Base-by-base conservation (phyloP, 2,329 filamentous ascomycete species). In the Neurospora crassa region DNA sequence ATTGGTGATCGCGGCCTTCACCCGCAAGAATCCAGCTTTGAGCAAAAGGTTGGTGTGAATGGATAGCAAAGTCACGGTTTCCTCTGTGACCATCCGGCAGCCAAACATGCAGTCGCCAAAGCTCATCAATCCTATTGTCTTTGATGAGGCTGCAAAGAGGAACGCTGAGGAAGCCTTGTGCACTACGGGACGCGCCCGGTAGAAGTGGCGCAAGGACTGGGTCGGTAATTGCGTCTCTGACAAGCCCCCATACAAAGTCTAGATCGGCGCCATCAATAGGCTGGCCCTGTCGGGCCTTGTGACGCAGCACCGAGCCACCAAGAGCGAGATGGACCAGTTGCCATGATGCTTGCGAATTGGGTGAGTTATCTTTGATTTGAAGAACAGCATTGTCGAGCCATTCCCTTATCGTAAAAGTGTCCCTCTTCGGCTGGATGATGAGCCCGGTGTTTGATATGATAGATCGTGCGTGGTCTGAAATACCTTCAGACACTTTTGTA, bases 21-120 rank as follows among this genome's bases (percentile, higher is more conserved):
- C 80, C 81, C 0, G 78, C 78, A 14, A 82, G 73, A 10, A 81
- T 76, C 80, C 80, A 82, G 71, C 79, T 80, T 71, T 81, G 79
- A 0, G 75, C 79, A 69, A 78, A 79, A 1, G 78, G 71, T 69
- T 82, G 79, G 67, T 82, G 80, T 1, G 78, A 78, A 70, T 81
- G 80, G 16, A 82, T 73, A 1, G 72, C 71, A 12, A 79, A 75
- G 3, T 75, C 74, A 0, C 69, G 70, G 40, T 76, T 77, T 2
- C 77, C 78, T 29, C 78, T 76, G 34, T 77, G 53, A 1, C 76
- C 77, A 69, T 80, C 78, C 1, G 79, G 79, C 47, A 80, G 70
- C 78, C 78, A 79, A 7, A 82, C 76, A 70, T 82, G 80, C 1
- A 82, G 75, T 10, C 80, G 77, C 69, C 79, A 77, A 0, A 81